phyloP scores from a whole-genome alignment of 78 protist species.

The Parvularia atlantis region DNA sequence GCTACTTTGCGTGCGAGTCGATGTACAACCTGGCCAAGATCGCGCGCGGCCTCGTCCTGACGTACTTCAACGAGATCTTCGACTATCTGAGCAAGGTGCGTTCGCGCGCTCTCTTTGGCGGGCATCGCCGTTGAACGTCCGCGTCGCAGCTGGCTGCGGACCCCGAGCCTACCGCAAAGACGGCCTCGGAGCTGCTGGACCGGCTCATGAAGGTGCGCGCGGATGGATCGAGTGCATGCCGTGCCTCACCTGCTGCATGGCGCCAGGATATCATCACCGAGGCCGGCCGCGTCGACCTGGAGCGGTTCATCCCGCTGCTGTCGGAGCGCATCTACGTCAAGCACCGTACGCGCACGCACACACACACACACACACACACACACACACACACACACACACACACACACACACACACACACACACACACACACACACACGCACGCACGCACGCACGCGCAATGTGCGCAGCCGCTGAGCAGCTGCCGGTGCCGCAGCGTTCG shows the following conservation, averaged over 20 bases:
- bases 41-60: conserved; percentile 48
- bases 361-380: too few species aligned
- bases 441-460: too few species aligned
- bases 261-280: too few species aligned
- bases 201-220: conserved; percentile 46
- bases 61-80: conserved; percentile 72
- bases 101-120: neutral
- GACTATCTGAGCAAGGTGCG: conserved; percentile 68
- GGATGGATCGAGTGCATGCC: neutral
- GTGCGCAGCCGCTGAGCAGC: too few species aligned
- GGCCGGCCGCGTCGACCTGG: conserved; percentile 35
- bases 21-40: conserved; percentile 88
- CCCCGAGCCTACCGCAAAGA: conserved; percentile 66
- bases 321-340: conserved; percentile 24
- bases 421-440: too few species aligned
- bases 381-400: neutral
- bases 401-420: neutral
- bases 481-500: neutral
- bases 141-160: conserved; percentile 63
- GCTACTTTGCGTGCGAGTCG: conserved; percentile 93
- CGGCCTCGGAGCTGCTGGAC: conserved; percentile 81
- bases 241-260: too few species aligned
- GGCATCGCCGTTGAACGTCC: too few species aligned
- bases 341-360: neutral
- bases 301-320: conserved; percentile 61